Percentiles rank a stretch among this genome's conserved stretches.
Conservation (phyloP, 1,284 basidiomycete species). For the Porogramme epimiltina region DNA sequence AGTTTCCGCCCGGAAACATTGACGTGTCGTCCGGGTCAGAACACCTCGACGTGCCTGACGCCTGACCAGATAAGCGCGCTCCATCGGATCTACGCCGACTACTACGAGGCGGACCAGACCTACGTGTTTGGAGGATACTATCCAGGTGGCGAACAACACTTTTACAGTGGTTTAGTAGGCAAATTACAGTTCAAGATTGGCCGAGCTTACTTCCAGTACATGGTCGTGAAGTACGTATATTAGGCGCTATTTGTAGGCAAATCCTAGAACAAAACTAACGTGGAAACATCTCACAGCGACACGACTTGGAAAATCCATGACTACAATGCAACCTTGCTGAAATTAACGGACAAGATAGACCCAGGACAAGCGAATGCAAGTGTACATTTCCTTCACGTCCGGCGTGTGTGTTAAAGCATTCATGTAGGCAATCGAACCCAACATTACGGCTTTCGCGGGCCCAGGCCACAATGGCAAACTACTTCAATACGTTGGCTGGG, state of each 20-base stretch:
- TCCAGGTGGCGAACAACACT: slow-evolving; percentile 33
- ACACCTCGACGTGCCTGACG: slow-evolving; percentile 33
- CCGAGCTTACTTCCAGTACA: slow-evolving; percentile 20
- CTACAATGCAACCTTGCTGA: slow-evolving; percentile 20
- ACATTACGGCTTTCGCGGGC: slow-evolving; percentile 32
- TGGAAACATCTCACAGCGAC: slow-evolving; percentile 14
- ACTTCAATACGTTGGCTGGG: slow-evolving; percentile 34
- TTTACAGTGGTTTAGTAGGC: slow-evolving; percentile 30
- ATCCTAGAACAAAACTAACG: no score
- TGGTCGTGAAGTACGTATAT: slow-evolving; percentile 23
- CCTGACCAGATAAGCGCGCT: slow-evolving; percentile 34
- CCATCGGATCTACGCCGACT: slow-evolving; percentile 31
- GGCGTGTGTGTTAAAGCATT: neutral
- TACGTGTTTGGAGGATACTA: slow-evolving; percentile 28
- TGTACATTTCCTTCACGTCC: neutral
- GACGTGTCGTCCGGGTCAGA: slow-evolving; percentile 28
- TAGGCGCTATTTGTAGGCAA: no score
- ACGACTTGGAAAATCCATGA: slow-evolving; percentile 23
- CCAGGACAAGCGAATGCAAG: slow-evolving; percentile 24
- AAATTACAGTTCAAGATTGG: slow-evolving; percentile 19
- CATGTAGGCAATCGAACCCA: slow-evolving; percentile 25
- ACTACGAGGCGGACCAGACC: slow-evolving; percentile 31
- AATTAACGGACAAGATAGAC: slow-evolving; percentile 21
- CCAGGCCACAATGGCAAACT: slow-evolving; percentile 31
- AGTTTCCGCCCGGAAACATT: slow-evolving; percentile 34